phyloP scores from a whole-genome alignment of 495 filamentous ascomycete species.

The Trichoderma virens region DNA sequence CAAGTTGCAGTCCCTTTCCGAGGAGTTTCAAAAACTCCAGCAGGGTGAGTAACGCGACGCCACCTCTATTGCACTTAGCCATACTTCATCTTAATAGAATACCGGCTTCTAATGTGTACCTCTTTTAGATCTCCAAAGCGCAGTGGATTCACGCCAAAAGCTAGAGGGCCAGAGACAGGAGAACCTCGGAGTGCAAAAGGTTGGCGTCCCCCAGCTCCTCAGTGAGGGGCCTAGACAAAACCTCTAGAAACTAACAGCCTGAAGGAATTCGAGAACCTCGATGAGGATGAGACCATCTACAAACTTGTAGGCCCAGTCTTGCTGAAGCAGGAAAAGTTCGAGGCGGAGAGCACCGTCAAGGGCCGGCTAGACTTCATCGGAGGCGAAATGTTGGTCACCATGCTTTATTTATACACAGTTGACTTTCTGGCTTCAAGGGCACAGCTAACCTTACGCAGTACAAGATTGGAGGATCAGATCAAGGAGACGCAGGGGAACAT shows the following conservation, averaged over 20 bases:
- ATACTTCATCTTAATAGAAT: too few relatives aligned
- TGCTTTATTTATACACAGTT: too few relatives aligned
- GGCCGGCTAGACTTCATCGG: conserved; percentile 85
- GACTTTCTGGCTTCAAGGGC: neutral
- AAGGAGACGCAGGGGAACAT: conserved; percentile 69
- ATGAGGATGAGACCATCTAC: conserved; percentile 80
- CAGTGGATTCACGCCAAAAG: conserved; percentile 76
- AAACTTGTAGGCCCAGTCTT: conserved; percentile 90
- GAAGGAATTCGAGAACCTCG: conserved; percentile 76
- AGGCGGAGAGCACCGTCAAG: conserved; percentile 83
- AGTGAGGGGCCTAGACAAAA: too few relatives aligned
- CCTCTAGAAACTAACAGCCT: too few relatives aligned
- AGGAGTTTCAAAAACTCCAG: conserved; percentile 82
- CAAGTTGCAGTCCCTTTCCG: conserved; percentile 70
- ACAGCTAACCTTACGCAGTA: neutral
- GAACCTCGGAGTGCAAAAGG: conserved; percentile 80
- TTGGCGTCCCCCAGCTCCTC: conserved; percentile 21
- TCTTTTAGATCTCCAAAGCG: conserved; percentile 63
- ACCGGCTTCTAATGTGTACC: conserved; percentile 11
- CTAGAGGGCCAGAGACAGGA: conserved; percentile 92
- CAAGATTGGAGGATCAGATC: conserved; percentile 69
- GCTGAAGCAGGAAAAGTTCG: conserved; percentile 83
- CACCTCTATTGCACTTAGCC: neutral
- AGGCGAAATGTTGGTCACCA: conserved; percentile 74
- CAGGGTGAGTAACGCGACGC: conserved; percentile 46